Conservation (phyloP, 2,329 filamentous ascomycete genomes). For the Colletotrichum siamense region DNA sequence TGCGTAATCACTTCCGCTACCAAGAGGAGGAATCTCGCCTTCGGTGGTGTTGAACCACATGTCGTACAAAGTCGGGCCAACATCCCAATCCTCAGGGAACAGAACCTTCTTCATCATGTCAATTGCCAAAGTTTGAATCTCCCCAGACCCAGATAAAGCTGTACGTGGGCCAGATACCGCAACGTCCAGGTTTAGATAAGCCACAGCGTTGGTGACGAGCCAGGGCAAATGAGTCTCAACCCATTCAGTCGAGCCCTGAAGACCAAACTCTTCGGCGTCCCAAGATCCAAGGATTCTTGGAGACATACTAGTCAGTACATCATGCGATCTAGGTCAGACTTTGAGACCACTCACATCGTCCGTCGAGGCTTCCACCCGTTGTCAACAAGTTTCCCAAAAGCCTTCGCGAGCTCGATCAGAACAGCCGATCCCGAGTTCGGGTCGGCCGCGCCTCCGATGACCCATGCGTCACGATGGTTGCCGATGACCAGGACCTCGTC, state of each 20-base stretch:
- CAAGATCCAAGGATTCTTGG: slow-evolving; percentile 34
- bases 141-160: slow-evolving; percentile 30
- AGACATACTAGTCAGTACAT: not conserved
- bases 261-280: slow-evolving; percentile 37
- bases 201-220: slow-evolving; percentile 4
- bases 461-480: slow-evolving; percentile 61
- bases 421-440: slow-evolving; percentile 56
- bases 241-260: slow-evolving; percentile 16
- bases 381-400: slow-evolving; percentile 49
- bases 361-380: slow-evolving; percentile 57
- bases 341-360: slow-evolving; percentile 40
- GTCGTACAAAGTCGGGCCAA: slow-evolving; percentile 12
- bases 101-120: slow-evolving; percentile 20
- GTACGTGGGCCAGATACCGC: slow-evolving; percentile 49
- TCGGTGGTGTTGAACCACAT: slow-evolving; percentile 18
- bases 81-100: slow-evolving; percentile 5
- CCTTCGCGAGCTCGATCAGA: slow-evolving; percentile 53
- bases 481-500: slow-evolving; percentile 51
- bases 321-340: rapidly evolving
- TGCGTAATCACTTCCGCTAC: slow-evolving; percentile 6
- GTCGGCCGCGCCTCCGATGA: slow-evolving; percentile 56
- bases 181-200: slow-evolving; percentile 57
- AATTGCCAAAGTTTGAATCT: slow-evolving; percentile 6
- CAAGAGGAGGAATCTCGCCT: not conserved
- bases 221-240: slow-evolving; percentile 11